phyloP scores from a whole-genome alignment of 208 protist species.

The Phytomonas sp. region DNA sequence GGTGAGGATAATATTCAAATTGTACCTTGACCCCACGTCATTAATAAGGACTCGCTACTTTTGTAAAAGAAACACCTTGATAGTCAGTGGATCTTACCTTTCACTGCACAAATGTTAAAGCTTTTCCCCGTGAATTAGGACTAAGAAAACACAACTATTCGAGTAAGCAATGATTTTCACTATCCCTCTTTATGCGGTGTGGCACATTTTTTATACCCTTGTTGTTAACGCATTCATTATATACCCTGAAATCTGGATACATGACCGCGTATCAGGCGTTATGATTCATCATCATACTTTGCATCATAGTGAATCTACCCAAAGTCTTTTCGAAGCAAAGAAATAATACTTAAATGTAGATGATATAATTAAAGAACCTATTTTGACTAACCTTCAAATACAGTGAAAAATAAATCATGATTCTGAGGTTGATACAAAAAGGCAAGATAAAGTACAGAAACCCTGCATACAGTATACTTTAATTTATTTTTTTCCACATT shows the following conservation, averaged over 20 bases:
- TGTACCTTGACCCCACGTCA: not conserved
- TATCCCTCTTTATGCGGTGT: constrained; percentile 81
- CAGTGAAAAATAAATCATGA: not conserved
- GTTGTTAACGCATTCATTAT: constrained; percentile 81
- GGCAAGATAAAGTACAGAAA: not conserved
- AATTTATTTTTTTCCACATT: not conserved
- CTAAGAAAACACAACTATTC: constrained; percentile 65
- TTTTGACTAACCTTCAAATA: not conserved
- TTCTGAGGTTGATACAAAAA: not conserved
- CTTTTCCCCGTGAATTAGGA: constrained; percentile 55
- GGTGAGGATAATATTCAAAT: not conserved
- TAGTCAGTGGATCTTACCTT: not conserved
- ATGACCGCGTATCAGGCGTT: constrained; percentile 79
- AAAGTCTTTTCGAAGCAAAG: not conserved
- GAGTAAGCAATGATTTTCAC: constrained; percentile 69
- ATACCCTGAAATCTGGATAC: constrained; percentile 75
- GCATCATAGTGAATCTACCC: not conserved
- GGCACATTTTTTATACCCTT: constrained; percentile 83
- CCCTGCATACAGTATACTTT: not conserved
- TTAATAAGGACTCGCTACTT: not conserved
- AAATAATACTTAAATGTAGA: constrained; percentile 12
- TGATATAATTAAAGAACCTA: not conserved
- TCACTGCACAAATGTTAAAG: constrained; percentile 67
- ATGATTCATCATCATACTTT: constrained; percentile 58
- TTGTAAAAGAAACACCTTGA: not conserved